Evolutionary conservation across 1,284 basidiomycete genomes (phyloP), one percentile per base, ranked within the genome.

Genomic region (Leccinum huronense): DNA sequence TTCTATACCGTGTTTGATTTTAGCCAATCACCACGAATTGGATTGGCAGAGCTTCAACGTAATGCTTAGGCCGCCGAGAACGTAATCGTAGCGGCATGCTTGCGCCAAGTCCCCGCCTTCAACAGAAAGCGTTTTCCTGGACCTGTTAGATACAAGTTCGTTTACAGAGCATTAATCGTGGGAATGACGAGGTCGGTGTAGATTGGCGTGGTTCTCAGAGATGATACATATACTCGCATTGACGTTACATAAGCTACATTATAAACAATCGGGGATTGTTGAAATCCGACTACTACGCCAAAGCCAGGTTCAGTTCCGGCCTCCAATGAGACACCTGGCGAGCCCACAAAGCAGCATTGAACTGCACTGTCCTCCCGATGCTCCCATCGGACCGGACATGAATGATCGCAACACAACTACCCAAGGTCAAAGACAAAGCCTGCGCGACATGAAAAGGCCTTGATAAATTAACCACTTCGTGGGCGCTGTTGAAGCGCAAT

Each of bases 401-500:
- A 70, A 72, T 70, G 64, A 68, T 74, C 74, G 79, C 76, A 78
- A 80, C 74, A 80, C 80, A 82, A 81, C 79, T 75, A 81, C 79
- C 77, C 77, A 76, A 76, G 77, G 77, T 81, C 77, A 79, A 77
- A 60, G 69, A 63, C 64, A 71, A 67, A 63, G 64, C 65, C 63
- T 34, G 57, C 58, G 57, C 7, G 16, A 59, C 33, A 40, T 14
- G 55, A 57, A 60, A 68, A 67, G 65, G 66, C 70, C 68, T 72
- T 72, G 77, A 81, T 80, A 81, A 80, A 69, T 79, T 80, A 79
- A 79, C 81, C 78, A 71, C 75, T 74, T 77, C 75, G 73, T 77
- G 81, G 81, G 80, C 88, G 91, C 93, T 94, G 93, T 94, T 94
- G 93, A 94, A 94, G 92, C 93, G 88, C 81, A 81, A 79, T 76